phyloP scores from a whole-genome alignment of 768 basidiomycete genomes.

The Calocybe indica region DNA sequence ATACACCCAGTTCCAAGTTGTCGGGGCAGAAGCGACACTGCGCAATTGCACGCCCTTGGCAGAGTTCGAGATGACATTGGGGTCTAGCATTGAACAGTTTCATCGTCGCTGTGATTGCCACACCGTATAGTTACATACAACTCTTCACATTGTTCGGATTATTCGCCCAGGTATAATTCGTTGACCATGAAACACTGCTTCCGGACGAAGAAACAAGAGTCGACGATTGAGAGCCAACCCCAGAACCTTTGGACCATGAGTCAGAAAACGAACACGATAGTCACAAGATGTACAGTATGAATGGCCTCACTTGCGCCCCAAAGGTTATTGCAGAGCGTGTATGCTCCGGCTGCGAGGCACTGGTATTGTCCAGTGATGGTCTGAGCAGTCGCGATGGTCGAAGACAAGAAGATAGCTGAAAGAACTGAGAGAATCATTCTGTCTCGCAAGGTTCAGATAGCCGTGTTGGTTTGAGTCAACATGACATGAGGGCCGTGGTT shows the following conservation, averaged over 20 bases:
- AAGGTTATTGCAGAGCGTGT: slow-evolving; percentile 50
- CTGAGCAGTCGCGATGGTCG: slow-evolving; percentile 10
- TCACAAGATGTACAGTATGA: no score
- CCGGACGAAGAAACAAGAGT: slow-evolving; percentile 35
- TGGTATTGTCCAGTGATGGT: slow-evolving; percentile 38
- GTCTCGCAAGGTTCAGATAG: no score
- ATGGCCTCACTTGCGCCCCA: slow-evolving; percentile 38
- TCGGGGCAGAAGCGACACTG: slow-evolving; percentile 37
- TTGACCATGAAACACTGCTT: slow-evolving; percentile 44
- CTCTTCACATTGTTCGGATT: slow-evolving; percentile 48
- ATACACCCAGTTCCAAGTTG: slow-evolving; percentile 48
- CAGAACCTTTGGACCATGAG: slow-evolving; percentile 22
- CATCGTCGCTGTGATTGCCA: no score
- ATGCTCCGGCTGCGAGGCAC: slow-evolving; percentile 41
- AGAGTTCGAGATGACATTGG: slow-evolving; percentile 40
- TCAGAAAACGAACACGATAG: neutral
- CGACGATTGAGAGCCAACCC: slow-evolving; percentile 43
- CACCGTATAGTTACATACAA: slow-evolving; percentile 28
- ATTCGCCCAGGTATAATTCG: slow-evolving; percentile 47
- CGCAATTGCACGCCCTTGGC: slow-evolving; percentile 44
- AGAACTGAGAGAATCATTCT: no score
- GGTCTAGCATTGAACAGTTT: slow-evolving; percentile 24
- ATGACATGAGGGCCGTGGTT: no score
- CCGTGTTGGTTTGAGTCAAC: no score
- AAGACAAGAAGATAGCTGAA: no score